Evolutionary conservation across 2,329 filamentous ascomycete species (phyloP), one percentile per base, ranked within the genome.

Genomic region (Xylaria polymorpha): DNA sequence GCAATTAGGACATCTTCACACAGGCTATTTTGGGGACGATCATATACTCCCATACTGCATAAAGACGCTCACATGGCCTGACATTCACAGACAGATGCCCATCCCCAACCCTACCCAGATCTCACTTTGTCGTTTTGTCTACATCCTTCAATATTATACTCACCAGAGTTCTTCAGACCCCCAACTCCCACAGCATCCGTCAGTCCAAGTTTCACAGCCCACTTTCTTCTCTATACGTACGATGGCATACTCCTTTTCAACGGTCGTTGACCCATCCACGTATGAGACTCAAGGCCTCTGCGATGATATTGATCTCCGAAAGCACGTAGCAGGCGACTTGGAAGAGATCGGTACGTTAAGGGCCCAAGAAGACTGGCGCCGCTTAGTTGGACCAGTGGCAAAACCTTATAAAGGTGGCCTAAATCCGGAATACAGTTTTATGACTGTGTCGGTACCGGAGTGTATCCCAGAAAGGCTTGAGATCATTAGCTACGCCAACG

Each of bases 261-360:
- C 48, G 7, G 1, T 51, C 14, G 48, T 51, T 32, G 48, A 51
- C 25, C 48, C 48, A 29, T 51, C 48, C 6, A 51, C 48, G 22
- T 51, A 51, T 51, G 48, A 51, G 29, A 51, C 48, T 29, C 48
- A 51, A 8, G 48, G 48, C 18, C 48, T 51, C 48, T 51, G 22
- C 8, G 48, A 51, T 51, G 48, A 32, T 7, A 51, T 51, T 32
- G 22, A 29, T 32, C 48, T 51, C 48, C 22, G 48, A 51, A 29
- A 10, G 22, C 48, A 51, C 4, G 14, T 29, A 32, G 22, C 22
- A 3, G 22, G 2, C 15, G 48, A 51, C 12, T n/a, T 51, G 4
- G 48, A 51, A 51, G 48, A 51, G 15, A 51, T 51, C 15, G 48
- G 29, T 7, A 51, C 48, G 2, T 32, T 51, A 29, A 29, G 48